Evolutionary conservation across 2,329 filamentous ascomycete species (phyloP), one percentile per base, ranked within the genome.

Genomic region (Pseudogymnoascus sp.): DNA sequence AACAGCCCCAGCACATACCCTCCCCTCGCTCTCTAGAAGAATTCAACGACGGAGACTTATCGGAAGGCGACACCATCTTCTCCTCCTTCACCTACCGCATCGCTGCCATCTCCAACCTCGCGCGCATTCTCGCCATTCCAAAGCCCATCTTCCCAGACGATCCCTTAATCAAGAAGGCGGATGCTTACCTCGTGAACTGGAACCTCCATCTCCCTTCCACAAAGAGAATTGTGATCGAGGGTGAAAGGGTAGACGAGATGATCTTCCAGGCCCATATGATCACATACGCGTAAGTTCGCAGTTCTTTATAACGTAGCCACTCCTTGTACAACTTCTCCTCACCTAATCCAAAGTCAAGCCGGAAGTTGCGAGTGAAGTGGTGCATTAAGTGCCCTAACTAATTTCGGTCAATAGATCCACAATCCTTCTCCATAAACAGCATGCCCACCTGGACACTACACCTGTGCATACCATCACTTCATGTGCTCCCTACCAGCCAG

Each of bases 261-360:
- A 86, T 96, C 74, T 96, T 96, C 76, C 91, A 95, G 73, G 92
- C 90, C 0, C 88, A 90, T 66, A 93, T 95, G 84, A 90, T 96
- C 69, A 80, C 82, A 61, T 78, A 83, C 61, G 74, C 74, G 68
- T 72, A 68, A 67, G 70, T 69, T 3, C 21, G 7, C 12, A 29
- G 43, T n/a, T 10, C 3, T 14, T 49, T 49, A 45, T 21, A 45
- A 21, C 41, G 1, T 14, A 45, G 7, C 21, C 19, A 45, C 19
- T 23, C 6, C 19, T 45, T 11, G 23, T 45, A 14, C 41, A 23
- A 23, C 12, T 6, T 14, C 19, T 23, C 5, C 10, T 11, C 12
- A 21, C 39, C 6, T 43, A 23, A 23, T 23, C 16, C 12, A 23
- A 6, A 23, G 41, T 7, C 21, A 45, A 45, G 39, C 21, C 5